Evolutionary conservation across 371 early-diverging fungal genomes (phyloP).

Genomic region (Amoeboaphelidium protococcarum): DNA sequence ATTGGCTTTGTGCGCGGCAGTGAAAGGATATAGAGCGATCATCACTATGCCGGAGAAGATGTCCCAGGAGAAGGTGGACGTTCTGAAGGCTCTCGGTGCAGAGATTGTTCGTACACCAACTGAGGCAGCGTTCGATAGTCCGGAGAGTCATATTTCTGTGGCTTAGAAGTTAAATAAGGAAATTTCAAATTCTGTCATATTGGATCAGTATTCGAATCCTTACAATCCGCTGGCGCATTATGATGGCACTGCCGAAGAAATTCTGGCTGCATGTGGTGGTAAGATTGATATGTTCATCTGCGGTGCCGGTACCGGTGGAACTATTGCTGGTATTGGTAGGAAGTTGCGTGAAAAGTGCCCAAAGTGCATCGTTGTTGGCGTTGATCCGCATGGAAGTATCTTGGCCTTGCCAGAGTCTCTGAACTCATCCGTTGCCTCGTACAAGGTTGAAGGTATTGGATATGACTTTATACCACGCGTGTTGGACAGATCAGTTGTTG

Average conservation of each 20-base stretch:
- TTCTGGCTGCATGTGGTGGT: slow-evolving; percentile 46
- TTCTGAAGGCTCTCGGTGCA: slow-evolving; percentile 82
- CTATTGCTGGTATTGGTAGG: slow-evolving; percentile 74
- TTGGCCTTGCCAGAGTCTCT: slow-evolving; percentile 62
- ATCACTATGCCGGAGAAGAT: slow-evolving; percentile 94
- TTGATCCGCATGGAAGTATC: slow-evolving; percentile 80
- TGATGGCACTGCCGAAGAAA: slow-evolving; percentile 46
- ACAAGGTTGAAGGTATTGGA: slow-evolving; percentile 87
- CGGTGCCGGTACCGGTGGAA: slow-evolving; percentile 90
- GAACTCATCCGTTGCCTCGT: slow-evolving; percentile 28
- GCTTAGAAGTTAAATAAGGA: slow-evolving; percentile 69
- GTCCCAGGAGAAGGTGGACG: slow-evolving; percentile 89
- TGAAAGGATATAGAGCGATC: slow-evolving; percentile 81
- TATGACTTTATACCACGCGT: slow-evolving; percentile 90
- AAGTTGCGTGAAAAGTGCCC: slow-evolving; percentile 81
- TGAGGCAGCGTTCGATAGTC: slow-evolving; percentile 81
- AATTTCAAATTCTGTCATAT: slow-evolving; percentile 74
- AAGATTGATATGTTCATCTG: slow-evolving; percentile 87
- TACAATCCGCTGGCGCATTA: slow-evolving; percentile 92
- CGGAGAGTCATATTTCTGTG: slow-evolving; percentile 78
- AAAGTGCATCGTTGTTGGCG: slow-evolving; percentile 57
- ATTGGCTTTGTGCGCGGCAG: slow-evolving; percentile 74
- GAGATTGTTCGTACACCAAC: slow-evolving; percentile 94
- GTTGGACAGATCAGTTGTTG: slow-evolving; percentile 48
- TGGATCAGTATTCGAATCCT: slow-evolving; percentile 75